Percentiles rank a stretch among this genome's conserved stretches.
These are phyloP conservation scores for Solanum raphanifolium DNA, from an alignment of 257 asterid species.

Conservation along the genomic window DNA sequence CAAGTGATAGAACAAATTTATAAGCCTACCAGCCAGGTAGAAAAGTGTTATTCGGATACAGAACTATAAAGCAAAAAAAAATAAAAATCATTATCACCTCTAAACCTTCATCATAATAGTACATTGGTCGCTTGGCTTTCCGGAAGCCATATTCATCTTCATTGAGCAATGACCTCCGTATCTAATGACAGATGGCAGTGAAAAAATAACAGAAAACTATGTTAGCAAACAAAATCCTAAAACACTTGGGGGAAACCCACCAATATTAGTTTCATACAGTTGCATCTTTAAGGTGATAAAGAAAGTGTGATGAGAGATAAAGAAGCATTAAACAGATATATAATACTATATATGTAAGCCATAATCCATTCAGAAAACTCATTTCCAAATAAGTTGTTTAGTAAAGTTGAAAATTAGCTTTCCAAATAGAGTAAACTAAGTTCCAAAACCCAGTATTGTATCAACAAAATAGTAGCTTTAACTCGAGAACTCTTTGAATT, in stretches of 20 bases:
- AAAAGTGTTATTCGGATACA: not conserved
- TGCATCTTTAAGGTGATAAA: not conserved
- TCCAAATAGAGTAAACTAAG: not conserved
- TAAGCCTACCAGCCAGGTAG: not conserved
- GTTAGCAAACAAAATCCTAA: not conserved
- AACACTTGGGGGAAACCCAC: not conserved
- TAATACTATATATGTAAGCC: not conserved
- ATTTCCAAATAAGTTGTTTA: not conserved
- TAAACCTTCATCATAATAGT: conserved; percentile 63
- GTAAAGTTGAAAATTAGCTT: not conserved
- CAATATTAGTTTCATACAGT: not conserved
- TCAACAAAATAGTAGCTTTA: not conserved
- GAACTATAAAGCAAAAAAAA: not conserved
- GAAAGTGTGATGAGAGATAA: not conserved
- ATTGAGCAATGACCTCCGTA: conserved; percentile 61
- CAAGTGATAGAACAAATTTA: not conserved
- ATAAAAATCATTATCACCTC: conserved; percentile 31
- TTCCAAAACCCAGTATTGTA: not conserved
- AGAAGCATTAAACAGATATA: not conserved
- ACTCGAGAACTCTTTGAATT: not conserved
- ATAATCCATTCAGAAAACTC: not conserved
- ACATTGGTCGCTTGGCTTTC: conserved; percentile 59
- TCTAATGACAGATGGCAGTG: conserved; percentile 26
- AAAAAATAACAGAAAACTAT: not conserved
- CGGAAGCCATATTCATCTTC: conserved; percentile 81